A percentile compares a stretch with the other conserved stretches of the same genome.
Conservation (phyloP, 2,329 filamentous ascomycete genomes). For the Botrytis sinoallii region DNA sequence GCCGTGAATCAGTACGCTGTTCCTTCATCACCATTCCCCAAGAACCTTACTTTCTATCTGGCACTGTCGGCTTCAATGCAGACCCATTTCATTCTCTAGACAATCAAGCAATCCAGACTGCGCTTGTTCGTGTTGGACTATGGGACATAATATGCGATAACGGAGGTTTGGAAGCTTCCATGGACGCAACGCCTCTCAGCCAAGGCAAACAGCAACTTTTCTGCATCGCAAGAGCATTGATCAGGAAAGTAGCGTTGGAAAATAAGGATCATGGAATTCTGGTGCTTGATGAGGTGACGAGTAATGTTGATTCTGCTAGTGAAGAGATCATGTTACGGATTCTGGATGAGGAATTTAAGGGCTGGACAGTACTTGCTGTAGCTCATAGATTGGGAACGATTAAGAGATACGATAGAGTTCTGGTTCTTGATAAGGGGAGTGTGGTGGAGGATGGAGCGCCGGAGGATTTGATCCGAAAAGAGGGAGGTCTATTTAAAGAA, state of each 20-base stretch:
- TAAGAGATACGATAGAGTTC: conserved; percentile 45
- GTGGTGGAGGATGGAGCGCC: conserved; percentile 85
- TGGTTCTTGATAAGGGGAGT: conserved; percentile 45
- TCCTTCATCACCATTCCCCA: conserved; percentile 45
- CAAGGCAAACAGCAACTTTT: conserved; percentile 50
- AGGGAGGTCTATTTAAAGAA: conserved; percentile 1
- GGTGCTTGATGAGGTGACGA: conserved; percentile 44
- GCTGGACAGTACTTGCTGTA: conserved; percentile 47
- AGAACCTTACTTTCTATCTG: conserved; percentile 43
- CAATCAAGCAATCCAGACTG: conserved; percentile 44
- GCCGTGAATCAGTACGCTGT: conserved; percentile 41
- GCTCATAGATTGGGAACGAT: conserved; percentile 39
- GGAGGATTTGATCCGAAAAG: conserved; percentile 56
- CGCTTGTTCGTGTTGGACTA: conserved; percentile 46
- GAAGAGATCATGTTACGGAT: conserved; percentile 54
- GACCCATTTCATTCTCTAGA: conserved; percentile 42
- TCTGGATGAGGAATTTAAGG: conserved; percentile 50
- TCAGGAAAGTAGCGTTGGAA: conserved; percentile 27
- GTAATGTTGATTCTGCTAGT: conserved; percentile 54
- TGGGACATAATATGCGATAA: conserved; percentile 42
- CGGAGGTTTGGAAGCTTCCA: conserved; percentile 39
- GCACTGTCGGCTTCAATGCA: conserved; percentile 34
- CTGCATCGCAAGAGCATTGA: conserved; percentile 46
- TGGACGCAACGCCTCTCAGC: conserved; percentile 57
- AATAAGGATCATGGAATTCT: conserved; percentile 39